phyloP scores from a whole-genome alignment of 169 alveolate species.

The Cryptosporidium meleagridis region DNA sequence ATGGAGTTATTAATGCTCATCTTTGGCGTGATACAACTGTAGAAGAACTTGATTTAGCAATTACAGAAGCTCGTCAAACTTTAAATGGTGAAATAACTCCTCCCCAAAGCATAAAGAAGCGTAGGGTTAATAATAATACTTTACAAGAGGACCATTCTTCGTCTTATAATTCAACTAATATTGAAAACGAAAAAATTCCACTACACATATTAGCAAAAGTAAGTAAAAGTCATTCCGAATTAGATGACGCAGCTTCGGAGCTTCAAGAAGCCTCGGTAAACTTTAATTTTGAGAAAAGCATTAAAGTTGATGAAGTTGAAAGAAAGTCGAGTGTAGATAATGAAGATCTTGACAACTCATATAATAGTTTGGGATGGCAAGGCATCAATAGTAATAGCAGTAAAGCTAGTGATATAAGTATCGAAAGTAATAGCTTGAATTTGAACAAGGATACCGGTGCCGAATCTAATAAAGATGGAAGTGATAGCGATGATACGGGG shows the following conservation, averaged over 20 bases:
- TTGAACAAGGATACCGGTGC: not conserved
- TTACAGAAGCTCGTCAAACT: constrained; percentile 47
- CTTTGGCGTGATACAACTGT: constrained; percentile 51
- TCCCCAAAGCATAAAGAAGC: constrained; percentile 35
- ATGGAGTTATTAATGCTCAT: constrained; percentile 42
- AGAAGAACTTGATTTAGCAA: constrained; percentile 16
- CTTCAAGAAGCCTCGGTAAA: constrained; percentile 36
- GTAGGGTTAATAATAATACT: not conserved
- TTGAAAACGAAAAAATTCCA: constrained; percentile 29
- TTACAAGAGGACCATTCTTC: constrained; percentile 1
- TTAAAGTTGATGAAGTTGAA: constrained; percentile 25
- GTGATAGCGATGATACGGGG: constrained; percentile 21
- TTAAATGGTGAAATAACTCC: constrained; percentile 31
- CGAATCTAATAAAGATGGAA: constrained; percentile 38
- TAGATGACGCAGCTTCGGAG: not conserved
- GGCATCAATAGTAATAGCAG: constrained; percentile 15
- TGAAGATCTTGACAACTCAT: constrained; percentile 4
- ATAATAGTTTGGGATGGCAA: constrained; percentile 35
- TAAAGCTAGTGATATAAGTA: constrained; percentile 25
- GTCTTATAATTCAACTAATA: not conserved
- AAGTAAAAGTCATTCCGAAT: constrained; percentile 20
- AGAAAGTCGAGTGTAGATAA: constrained; percentile 1
- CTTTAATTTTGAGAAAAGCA: constrained; percentile 3
- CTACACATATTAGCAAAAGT: constrained; percentile 32
- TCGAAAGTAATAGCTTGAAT: constrained; percentile 7